A percentile compares a stretch with the other conserved stretches of the same genome.
These are phyloP conservation scores for Venturia asperata DNA, from an alignment of 2,329 filamentous ascomycete genomes.

Conservation along the genomic window DNA sequence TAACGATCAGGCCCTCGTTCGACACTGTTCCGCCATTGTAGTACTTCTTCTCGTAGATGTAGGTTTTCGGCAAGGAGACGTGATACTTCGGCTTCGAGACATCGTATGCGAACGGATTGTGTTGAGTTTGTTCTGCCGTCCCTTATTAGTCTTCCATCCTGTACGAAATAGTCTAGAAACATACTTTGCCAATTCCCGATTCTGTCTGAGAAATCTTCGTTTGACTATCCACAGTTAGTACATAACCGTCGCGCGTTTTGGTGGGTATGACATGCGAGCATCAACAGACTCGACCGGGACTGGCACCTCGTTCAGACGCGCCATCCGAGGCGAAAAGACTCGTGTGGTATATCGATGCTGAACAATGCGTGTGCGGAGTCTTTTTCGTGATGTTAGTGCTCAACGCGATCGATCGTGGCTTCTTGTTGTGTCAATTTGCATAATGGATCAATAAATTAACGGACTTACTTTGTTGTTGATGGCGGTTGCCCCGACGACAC, in stretches of 20 bases:
- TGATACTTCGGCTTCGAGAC: slow-evolving; percentile 67
- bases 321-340: slow-evolving; percentile 47
- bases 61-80: slow-evolving; percentile 74
- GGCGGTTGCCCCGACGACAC: not conserved
- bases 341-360: not conserved
- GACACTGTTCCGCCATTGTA: slow-evolving; percentile 61
- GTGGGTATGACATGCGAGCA: slow-evolving; percentile 51
- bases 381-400: not conserved
- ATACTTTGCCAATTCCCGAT: slow-evolving; percentile 66
- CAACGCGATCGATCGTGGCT: not conserved
- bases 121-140: slow-evolving; percentile 59
- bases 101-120: slow-evolving; percentile 69
- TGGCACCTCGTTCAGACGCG: slow-evolving; percentile 70
- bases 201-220: slow-evolving; percentile 72
- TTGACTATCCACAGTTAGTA: slow-evolving; percentile 60
- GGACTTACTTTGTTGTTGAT: slow-evolving; percentile 1
- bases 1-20: slow-evolving; percentile 53
- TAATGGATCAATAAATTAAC: not conserved
- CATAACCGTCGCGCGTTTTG: slow-evolving; percentile 23
- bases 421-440: not conserved
- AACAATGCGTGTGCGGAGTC: not conserved
- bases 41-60: slow-evolving; percentile 60
- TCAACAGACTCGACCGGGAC: slow-evolving; percentile 63
- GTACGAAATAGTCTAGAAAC: slow-evolving; percentile 17
- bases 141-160: not conserved